These are phyloP conservation scores for Huntiella savannae DNA, from an alignment of 2,329 filamentous ascomycete genomes.

Conservation along the genomic window DNA sequence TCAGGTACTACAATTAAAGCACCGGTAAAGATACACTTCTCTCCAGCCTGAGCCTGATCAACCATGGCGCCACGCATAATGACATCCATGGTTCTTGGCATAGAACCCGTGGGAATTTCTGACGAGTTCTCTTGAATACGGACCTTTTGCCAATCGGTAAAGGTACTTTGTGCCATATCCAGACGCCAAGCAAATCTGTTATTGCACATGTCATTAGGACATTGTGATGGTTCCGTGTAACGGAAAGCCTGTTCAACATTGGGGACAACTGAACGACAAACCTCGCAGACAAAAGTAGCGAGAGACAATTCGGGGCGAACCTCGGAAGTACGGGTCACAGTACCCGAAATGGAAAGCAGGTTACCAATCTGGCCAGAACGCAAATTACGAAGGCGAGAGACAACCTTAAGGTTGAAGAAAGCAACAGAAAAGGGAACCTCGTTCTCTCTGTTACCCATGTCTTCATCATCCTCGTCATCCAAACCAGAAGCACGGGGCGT, in stretches of 20 bases:
- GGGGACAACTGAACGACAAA: constrained; percentile 63
- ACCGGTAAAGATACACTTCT: constrained; percentile 96
- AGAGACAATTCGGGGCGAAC: constrained; percentile 84
- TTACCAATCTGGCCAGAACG: constrained; percentile 82
- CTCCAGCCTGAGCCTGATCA: constrained; percentile 87
- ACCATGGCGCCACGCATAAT: constrained; percentile 95
- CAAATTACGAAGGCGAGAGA: constrained; percentile 68
- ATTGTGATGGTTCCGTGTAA: constrained; percentile 92
- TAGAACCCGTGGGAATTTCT: constrained; percentile 94
- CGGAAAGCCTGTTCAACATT: constrained; percentile 96
- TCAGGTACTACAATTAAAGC: constrained; percentile 93
- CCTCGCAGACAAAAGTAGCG: constrained; percentile 81
- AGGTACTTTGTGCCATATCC: constrained; percentile 93
- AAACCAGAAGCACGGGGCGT: constrained; percentile 9
- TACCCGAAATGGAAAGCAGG: constrained; percentile 87
- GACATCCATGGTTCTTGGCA: constrained; percentile 95
- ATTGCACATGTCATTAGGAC: constrained; percentile 68
- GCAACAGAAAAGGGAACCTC: constrained; percentile 89
- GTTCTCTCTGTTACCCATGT: constrained; percentile 43
- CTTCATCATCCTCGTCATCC: constrained; percentile 4
- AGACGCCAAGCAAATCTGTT: constrained; percentile 88
- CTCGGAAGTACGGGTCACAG: constrained; percentile 90
- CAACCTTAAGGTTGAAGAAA: constrained; percentile 80
- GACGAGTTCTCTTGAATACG: constrained; percentile 96
- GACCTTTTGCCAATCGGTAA: constrained; percentile 98